Evolutionary conservation across 306 rosid genomes (phyloP), one percentile per base, ranked within the genome.

Genomic region (Luffa acutangula): DNA sequence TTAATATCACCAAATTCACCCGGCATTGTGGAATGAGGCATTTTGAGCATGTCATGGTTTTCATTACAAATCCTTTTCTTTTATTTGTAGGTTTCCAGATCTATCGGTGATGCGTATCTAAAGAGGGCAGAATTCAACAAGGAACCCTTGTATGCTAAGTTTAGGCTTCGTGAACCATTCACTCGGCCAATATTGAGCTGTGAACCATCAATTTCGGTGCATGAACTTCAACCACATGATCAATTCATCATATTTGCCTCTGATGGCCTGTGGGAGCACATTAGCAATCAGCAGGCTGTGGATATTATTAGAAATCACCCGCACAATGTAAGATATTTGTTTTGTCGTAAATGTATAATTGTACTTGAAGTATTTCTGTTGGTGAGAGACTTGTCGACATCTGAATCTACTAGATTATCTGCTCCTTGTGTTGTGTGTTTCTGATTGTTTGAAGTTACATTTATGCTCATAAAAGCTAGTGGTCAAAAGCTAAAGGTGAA

Each of bases 191-290:
- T 93, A 81, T 86, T 93, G 90, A 93, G 97, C 81, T 84, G 94
- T 10, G 97, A 93, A 45, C 97, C 97, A 31, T 83, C 96, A 14
- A 87, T 93, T 76, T 86, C 97, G 57, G 85, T 78, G 62, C 90
- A 87, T 82, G 96, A 88, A 64, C 89, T 93, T 75, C 93, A 93
- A 85, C 73, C 87, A 18, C 90, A 86, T 17, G 96, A 93, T 81
- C 94, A 86, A 46, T 91, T 93, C 83, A 82, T 93, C 78, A 91
- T 93, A 87, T 91, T 90, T 83, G 97, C 97, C n/a, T 93, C 98
- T 46, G 98, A 93, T 83, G 97, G 98, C 77, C 86, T 93, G 52
- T 93, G 98, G 98, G 98, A 93, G 86, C 98, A 93, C 86, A 88
- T 93, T 70, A 89, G 86, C 89, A 93, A 93, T 76, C 97, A 93